Base-by-base conservation (phyloP, 352 stramenopile genomes). In the Pythium apleroticum region DNA sequence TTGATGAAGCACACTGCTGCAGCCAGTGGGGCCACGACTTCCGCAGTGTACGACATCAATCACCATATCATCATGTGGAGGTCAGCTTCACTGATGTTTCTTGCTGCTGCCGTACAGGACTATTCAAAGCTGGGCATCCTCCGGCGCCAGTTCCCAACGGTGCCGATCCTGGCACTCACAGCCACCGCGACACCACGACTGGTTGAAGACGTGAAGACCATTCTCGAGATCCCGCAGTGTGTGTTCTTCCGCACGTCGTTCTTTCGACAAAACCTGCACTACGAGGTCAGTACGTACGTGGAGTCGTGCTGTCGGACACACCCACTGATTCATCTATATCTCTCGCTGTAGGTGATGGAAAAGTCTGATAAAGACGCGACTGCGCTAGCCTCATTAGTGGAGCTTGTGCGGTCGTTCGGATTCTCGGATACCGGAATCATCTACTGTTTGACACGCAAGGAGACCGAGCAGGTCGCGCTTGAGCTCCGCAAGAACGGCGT, bases 41-140 rank as follows among this genome's bases (percentile, higher is more conserved):
- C 63, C 77, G 85, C 30, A 84, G 68, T 65, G 81, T 91, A 77
- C 33, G 69, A 15, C 6, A 20, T 19, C 27, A 50, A 57, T 4
- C 15, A 15, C 7, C n/a, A 11, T 31, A 19, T 25, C 22, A 28
- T 25, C 12, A 19, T 4, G 46, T 11, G 39, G 11, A 7, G 52
- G 48, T 35, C 5, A 33, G 12, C 41, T n/a, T 50, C 19, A 39
- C 19, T 63, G 24, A 25, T 55, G 15, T 17, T 65, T 9, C 3
- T 48, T 48, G 17, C 3, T 9, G 24, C 24, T 48, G 37, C 7
- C 43, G 61, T 73, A 52, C 68, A 87, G 70, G 93, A 98, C 62
- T 98, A 98, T 71, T 89, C 85, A 6, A 97, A 98, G 74, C 75
- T 98, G 14, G 88, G 90, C 2, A 90, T 97, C 43, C 55, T 98